These are phyloP conservation scores for Mycena chlorophos DNA, from an alignment of 768 basidiomycete genomes.

Conservation along the genomic window DNA sequence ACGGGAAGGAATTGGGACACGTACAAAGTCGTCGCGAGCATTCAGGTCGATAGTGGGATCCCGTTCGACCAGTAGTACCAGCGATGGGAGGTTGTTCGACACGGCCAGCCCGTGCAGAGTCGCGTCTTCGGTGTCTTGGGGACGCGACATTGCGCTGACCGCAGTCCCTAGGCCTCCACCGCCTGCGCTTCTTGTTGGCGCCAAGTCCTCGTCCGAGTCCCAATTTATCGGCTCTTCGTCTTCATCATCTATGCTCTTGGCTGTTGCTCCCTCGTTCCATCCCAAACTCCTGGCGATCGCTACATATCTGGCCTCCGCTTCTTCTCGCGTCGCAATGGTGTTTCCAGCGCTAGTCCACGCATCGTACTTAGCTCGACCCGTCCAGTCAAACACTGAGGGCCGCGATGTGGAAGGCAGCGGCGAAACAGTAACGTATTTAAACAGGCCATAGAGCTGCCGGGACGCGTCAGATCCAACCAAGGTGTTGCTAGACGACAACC, in stretches of 20 bases:
- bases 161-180: slow-evolving; percentile 55
- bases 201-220: slow-evolving; percentile 48
- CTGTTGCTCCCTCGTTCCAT: slow-evolving; percentile 49
- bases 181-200: slow-evolving; percentile 25
- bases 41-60: slow-evolving; percentile 53
- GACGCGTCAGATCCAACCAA: slow-evolving; percentile 37
- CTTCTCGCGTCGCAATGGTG: slow-evolving; percentile 42
- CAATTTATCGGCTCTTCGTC: slow-evolving; percentile 43
- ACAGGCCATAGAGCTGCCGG: slow-evolving; percentile 79
- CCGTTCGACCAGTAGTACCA: slow-evolving; percentile 45
- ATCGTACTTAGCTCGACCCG: slow-evolving; percentile 85
- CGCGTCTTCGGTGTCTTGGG: slow-evolving; percentile 35
- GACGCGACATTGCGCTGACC: slow-evolving; percentile 60
- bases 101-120: slow-evolving; percentile 66
- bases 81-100: slow-evolving; percentile 46
- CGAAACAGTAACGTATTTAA: slow-evolving; percentile 71
- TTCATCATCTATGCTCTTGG: slow-evolving; percentile 24
- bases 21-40: slow-evolving; percentile 70
- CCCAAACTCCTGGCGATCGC: slow-evolving; percentile 68
- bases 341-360: slow-evolving; percentile 64
- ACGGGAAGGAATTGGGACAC: slow-evolving; percentile 26
- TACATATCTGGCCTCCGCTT: slow-evolving; percentile 67
- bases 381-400: slow-evolving; percentile 77
- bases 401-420: slow-evolving; percentile 53
- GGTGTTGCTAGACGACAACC: slow-evolving; percentile 47